Conservation (phyloP, 805 yeast species). For the Candida yuanshanica region DNA sequence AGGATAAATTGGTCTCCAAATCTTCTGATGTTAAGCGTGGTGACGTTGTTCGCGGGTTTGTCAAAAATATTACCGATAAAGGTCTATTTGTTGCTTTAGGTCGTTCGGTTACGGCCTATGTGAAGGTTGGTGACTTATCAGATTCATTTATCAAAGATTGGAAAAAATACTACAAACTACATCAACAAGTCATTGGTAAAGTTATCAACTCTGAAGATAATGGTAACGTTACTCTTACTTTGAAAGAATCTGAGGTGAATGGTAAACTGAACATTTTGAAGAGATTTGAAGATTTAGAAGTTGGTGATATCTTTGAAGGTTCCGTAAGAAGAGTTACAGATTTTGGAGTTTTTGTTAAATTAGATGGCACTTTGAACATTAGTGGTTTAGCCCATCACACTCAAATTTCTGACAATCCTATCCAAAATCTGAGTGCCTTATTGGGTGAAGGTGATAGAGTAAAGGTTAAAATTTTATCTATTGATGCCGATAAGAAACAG, state of each 20-base stretch:
- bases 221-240: slow-evolving; percentile 64
- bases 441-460: slow-evolving; percentile 90
- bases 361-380: slow-evolving; percentile 67
- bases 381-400: slow-evolving; percentile 86
- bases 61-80: slow-evolving; percentile 65
- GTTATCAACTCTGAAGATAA: slow-evolving; percentile 57
- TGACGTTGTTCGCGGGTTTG: slow-evolving; percentile 73
- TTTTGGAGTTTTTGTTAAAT: slow-evolving; percentile 84
- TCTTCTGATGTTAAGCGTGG: slow-evolving; percentile 58
- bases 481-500: slow-evolving; percentile 62
- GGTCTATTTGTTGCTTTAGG: slow-evolving; percentile 79
- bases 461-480: slow-evolving; percentile 68
- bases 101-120: slow-evolving; percentile 66
- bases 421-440: slow-evolving; percentile 53
- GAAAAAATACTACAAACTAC: slow-evolving; percentile 67
- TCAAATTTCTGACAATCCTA: slow-evolving; percentile 68
- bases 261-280: slow-evolving; percentile 60
- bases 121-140: slow-evolving; percentile 73
- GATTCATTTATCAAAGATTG: slow-evolving; percentile 82
- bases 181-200: slow-evolving; percentile 73
- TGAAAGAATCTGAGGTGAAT: slow-evolving; percentile 73
- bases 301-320: slow-evolving; percentile 74
- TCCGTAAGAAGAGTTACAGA: slow-evolving; percentile 70
- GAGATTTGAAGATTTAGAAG: slow-evolving; percentile 59
- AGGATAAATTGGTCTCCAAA: slow-evolving; percentile 44